Evolutionary conservation across 2,329 filamentous ascomycete genomes (phyloP).

Genomic region (Furcasterigmium furcatum): DNA sequence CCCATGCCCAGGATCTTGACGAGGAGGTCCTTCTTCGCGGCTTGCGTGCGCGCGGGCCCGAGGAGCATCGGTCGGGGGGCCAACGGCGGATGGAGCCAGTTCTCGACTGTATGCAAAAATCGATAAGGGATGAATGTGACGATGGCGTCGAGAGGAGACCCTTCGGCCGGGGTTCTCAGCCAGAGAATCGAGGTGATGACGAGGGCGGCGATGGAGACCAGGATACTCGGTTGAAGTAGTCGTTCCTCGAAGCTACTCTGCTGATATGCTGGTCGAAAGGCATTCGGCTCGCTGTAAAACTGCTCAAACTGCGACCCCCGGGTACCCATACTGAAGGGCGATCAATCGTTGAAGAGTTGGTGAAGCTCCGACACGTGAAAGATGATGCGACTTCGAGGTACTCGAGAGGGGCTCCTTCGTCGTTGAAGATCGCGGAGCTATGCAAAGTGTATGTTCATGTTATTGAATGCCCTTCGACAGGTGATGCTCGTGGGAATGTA

Average conservation of each 20-base stretch:
- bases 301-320: slow-evolving; percentile 6
- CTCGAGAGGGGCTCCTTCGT: no score
- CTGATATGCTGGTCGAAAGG: slow-evolving; percentile 6
- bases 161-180: slow-evolving; percentile 7
- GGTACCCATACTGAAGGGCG: slow-evolving; percentile 11
- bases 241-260: slow-evolving; percentile 21
- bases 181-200: slow-evolving; percentile 28
- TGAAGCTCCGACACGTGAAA: not conserved
- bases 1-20: slow-evolving; percentile 60
- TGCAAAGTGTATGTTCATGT: no score
- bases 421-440: no score
- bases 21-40: slow-evolving; percentile 63
- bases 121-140: slow-evolving; percentile 54
- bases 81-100: slow-evolving; percentile 47
- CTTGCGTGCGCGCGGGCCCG: slow-evolving; percentile 38
- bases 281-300: slow-evolving; percentile 10
- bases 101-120: slow-evolving; percentile 55
- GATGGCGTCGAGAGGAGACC: slow-evolving; percentile 51
- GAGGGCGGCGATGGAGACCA: slow-evolving; percentile 29
- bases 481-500: no score
- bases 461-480: no score
- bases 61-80: slow-evolving; percentile 33
- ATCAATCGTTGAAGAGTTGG: not conserved
- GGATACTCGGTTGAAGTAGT: slow-evolving; percentile 27
- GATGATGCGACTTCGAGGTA: no score